Base-by-base conservation (phyloP, 2,329 filamentous ascomycete species). In the Clarireedia hainanense region DNA sequence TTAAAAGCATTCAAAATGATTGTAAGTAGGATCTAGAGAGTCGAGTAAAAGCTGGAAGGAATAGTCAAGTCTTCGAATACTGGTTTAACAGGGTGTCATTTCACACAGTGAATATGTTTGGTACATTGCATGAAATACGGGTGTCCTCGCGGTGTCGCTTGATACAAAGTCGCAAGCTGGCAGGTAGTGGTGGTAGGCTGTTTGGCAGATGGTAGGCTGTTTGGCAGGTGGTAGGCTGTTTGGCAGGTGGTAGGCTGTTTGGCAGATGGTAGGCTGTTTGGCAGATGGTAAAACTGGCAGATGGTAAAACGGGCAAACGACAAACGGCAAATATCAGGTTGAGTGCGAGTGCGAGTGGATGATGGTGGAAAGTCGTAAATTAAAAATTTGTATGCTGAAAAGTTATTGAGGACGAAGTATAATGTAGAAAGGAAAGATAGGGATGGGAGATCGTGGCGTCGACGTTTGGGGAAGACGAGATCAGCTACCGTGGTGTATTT, bases 1-100 rank as follows among this genome's bases (percentile, higher is more conserved):
- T 65, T 58, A 69, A 60, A 60, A 68, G 65, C 67, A 69, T 68
- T 57, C 64, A 67, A 59, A 58, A 56, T 52, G 57, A 61, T 37
- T 24, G n/a, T 34, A 27, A 42, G 42, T 17, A 17, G 36, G 45
- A 27, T 47, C 9, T 52, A 46, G 24, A 24, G 34, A 47, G 45
- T 36, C 4, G 36, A 39, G 39, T 34, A 14, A 24, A 26, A 43
- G 15, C 39, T 7, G 42, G 51, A 46, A 54, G 40, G 45, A 56
- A 48, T n/a, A 14, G 15, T 36, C 5, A 40, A 54, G 6, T n/a
- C 27, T 40, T 50, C 12, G 17, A 52, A 5, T 14, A 15, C 39
- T 12, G 7, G 10, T 43, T 49, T n/a, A 43, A 27, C 20, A 34
- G 37, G 42, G 30, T 17, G 34, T 42, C 26, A 17, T 43, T 55